Evolutionary conservation across 2,329 filamentous ascomycete genomes (phyloP), one percentile per base, ranked within the genome.

Genomic region (Coniosporium tulheliwenetii): DNA sequence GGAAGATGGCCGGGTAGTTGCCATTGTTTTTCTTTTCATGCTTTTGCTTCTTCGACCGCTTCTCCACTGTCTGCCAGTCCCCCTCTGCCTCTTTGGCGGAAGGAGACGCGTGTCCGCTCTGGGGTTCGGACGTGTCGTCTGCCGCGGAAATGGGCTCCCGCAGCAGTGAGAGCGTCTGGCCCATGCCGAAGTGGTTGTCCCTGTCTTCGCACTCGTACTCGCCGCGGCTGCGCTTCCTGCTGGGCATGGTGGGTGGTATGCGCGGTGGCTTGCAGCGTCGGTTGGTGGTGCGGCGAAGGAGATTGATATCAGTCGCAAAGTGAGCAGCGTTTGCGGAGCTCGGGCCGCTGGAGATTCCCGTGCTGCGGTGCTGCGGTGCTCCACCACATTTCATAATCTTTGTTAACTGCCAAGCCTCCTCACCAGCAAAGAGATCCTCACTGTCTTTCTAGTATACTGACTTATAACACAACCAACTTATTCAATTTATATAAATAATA

Each of bases 1-100:
- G 72, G 9, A 62, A 65, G 37, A 78, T 64, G 16, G 63, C 58
- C 2, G 70, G 70, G 45, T 72, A 72, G 49, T 70, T 70, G 35
- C 57, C 56, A 46, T 63, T 66, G 35, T 62, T 34, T 53, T 56
- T 37, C 47, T 54, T 50, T 52, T 58, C 48, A 48, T 58, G 45
- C 40, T 44, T 43, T 33, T 39, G 31, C 41, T 49, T 52, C 30
- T 47, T 48, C 26, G 44, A 47, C 41, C 45, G 39, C 26, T 45
- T 45, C 26, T 47, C 44, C 12, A 48, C 51, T 1, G 41, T 46
- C 41, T 54, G 47, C 55, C 55, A 58, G 10, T 45, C 50, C 10
- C 44, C 48, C n/a, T 43, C 44, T 7, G 9, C 16, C 36, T 26
- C 19, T 7, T 26, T 26, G 19, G 19, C 19, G 19, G 19, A 26